Evolutionary conservation across 768 basidiomycete species (phyloP), one percentile per base, ranked within the genome.

Genomic region (Terana coerulea): DNA sequence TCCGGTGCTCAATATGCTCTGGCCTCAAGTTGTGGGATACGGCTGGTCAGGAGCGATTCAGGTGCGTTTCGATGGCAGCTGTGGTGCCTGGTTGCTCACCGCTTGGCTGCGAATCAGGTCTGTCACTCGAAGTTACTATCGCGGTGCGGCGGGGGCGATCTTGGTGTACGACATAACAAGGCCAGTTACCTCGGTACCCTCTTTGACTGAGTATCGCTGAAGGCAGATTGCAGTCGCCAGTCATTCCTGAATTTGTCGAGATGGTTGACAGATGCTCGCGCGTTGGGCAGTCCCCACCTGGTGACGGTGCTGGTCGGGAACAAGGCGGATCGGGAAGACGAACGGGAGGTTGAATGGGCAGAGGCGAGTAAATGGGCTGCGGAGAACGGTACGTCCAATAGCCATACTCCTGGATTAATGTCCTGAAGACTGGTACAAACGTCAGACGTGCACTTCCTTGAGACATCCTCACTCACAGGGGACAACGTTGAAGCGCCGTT

Each of bases 281-380:
- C 95, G 10, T 72, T 99, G 53, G 95, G 89, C 12, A 94, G 92
- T 55, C 90, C 94, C 11, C 87, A 98, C 64, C 74, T 98, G 2
- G 91, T 95, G 49, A 81, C 82, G 1, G 90, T 95, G 34, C 74
- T 95, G 14, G 93, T 99, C 17, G 97, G 97, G 41, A 98, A 94
- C 69, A 98, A 99, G 72, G 81, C 88, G 12, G 97, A 99, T 67
- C 77, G 84, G 60, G 95, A 98, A 62, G 95, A 97, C 46, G 92
- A 93, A 45, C 75, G 97, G 47, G 90, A 98, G 67, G 94, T 99
- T 33, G 91, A 95, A 60, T 97, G 91, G 84, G 79, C 86, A 22
- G 97, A 99, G 70, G 97, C 92, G 9, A 92, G 90, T 61, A 75
- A 81, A 63, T 99, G 94, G 94, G 95, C 97, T 17, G 88, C 93